These are phyloP conservation scores for Epichloe sylvatica DNA, from an alignment of 2,329 filamentous ascomycete genomes.

Conservation along the genomic window DNA sequence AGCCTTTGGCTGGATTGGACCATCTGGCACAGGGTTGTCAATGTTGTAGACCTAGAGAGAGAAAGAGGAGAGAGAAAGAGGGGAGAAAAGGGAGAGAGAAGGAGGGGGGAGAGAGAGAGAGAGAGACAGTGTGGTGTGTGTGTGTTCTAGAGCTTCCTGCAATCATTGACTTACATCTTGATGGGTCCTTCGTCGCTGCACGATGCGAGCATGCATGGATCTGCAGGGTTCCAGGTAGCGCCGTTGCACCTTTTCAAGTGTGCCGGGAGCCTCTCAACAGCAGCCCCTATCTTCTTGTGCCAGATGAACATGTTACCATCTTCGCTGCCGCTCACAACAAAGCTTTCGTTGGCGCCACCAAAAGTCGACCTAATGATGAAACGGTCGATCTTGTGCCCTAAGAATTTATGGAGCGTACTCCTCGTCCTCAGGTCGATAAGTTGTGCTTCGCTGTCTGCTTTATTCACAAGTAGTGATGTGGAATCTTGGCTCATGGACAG, in stretches of 20 bases:
- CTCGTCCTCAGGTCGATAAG: slow-evolving; percentile 65
- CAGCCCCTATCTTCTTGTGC: slow-evolving; percentile 68
- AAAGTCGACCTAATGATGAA: slow-evolving; percentile 73
- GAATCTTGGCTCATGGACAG: slow-evolving; percentile 72
- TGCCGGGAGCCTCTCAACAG: slow-evolving; percentile 62
- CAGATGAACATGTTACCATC: slow-evolving; percentile 69
- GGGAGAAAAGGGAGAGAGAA: neutral
- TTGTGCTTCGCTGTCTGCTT: slow-evolving; percentile 61
- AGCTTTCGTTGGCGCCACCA: slow-evolving; percentile 82
- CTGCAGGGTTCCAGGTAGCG: slow-evolving; percentile 74
- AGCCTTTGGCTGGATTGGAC: slow-evolving; percentile 11
- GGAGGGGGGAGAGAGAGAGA: no score
- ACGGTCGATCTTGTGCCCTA: slow-evolving; percentile 59
- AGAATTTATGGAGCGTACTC: slow-evolving; percentile 58
- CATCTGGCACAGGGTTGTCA: neutral
- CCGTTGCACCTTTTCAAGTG: slow-evolving; percentile 69
- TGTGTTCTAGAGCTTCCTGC: neutral
- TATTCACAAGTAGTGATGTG: slow-evolving; percentile 68
- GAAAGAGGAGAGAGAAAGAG: neutral
- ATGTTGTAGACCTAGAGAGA: neutral
- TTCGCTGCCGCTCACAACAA: slow-evolving; percentile 84
- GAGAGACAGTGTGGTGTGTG: neutral
- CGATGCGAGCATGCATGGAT: slow-evolving; percentile 76
- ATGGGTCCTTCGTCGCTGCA: slow-evolving; percentile 79
- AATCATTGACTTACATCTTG: slow-evolving; percentile 53